phyloP scores from a whole-genome alignment of 257 asterid species.

The Lithospermum erythrorhizon region DNA sequence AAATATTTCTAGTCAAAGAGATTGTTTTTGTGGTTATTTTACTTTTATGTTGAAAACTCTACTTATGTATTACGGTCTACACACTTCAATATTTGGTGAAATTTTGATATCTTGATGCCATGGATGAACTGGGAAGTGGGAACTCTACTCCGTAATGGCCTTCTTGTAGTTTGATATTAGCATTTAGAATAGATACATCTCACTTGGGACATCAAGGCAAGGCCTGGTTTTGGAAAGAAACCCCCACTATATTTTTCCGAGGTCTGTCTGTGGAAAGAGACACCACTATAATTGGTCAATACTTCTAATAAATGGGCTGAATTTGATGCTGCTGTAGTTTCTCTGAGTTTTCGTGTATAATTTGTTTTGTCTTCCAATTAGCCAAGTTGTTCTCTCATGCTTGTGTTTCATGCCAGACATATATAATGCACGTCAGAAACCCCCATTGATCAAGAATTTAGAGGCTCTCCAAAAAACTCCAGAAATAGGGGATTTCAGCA shows the following conservation, averaged over 20 bases:
- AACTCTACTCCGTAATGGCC: background rate
- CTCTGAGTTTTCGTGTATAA: background rate
- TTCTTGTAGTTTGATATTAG: background rate
- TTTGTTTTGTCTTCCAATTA: background rate
- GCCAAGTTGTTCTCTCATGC: slow-evolving; percentile 3
- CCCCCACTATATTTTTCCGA: too few species aligned
- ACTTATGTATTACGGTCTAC: too few species aligned
- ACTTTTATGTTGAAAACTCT: background rate
- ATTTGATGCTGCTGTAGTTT: background rate
- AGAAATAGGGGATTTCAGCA: slow-evolving; percentile 25
- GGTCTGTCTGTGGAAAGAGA: background rate
- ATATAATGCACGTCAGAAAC: slow-evolving; percentile 36
- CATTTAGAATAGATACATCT: too few species aligned
- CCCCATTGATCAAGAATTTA: slow-evolving; percentile 30
- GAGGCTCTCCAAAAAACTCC: slow-evolving; percentile 28
- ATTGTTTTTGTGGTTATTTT: too few species aligned
- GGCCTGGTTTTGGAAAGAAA: too few species aligned
- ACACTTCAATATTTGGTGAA: background rate
- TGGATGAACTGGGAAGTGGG: background rate
- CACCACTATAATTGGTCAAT: background rate
- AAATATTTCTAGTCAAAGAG: too few species aligned
- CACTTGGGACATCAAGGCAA: too few species aligned
- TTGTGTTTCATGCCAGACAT: slow-evolving; percentile 35
- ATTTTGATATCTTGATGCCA: background rate
- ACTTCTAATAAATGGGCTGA: background rate